Evolutionary conservation across 2,329 filamentous ascomycete genomes (phyloP).

Genomic region (Alternaria triticimaculans): DNA sequence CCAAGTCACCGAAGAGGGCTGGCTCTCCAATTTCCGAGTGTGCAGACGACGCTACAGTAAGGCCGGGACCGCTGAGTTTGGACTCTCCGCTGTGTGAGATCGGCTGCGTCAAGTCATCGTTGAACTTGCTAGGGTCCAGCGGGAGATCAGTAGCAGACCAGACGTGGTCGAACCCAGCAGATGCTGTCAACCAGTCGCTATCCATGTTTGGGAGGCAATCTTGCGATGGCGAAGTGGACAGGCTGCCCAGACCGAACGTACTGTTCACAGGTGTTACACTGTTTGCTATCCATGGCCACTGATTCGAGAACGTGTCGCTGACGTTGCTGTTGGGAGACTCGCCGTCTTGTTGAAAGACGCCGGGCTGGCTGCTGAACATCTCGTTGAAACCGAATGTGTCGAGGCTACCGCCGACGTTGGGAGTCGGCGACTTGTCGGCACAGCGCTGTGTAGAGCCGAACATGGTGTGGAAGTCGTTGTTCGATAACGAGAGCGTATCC

Average conservation of each 20-base stretch:
- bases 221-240: slow-evolving; percentile 49
- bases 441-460: slow-evolving; percentile 42
- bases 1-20: slow-evolving; percentile 43
- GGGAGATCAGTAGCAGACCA: slow-evolving; percentile 52
- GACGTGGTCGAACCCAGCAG: slow-evolving; percentile 43
- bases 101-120: slow-evolving; percentile 44
- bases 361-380: slow-evolving; percentile 35
- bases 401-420: slow-evolving; percentile 37
- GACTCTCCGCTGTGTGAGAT: slow-evolving; percentile 52
- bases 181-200: slow-evolving; percentile 44
- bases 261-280: slow-evolving; percentile 33
- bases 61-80: slow-evolving; percentile 48
- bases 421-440: slow-evolving; percentile 32
- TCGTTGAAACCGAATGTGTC: slow-evolving; percentile 39
- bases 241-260: slow-evolving; percentile 43
- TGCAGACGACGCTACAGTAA: slow-evolving; percentile 50
- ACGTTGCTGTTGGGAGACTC: slow-evolving; percentile 45
- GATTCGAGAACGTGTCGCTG: slow-evolving; percentile 39
- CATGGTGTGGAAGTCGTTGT: slow-evolving; percentile 46
- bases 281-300: slow-evolving; percentile 44
- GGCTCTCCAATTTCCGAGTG: slow-evolving; percentile 51
- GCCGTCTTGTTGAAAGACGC: slow-evolving; percentile 35
- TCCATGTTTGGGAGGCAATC: slow-evolving; percentile 47
- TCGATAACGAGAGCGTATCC: slow-evolving; percentile 47
- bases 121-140: slow-evolving; percentile 47